Evolutionary conservation across 2,329 filamentous ascomycete genomes (phyloP).

Genomic region (Plenodomus tracheiphilus): DNA sequence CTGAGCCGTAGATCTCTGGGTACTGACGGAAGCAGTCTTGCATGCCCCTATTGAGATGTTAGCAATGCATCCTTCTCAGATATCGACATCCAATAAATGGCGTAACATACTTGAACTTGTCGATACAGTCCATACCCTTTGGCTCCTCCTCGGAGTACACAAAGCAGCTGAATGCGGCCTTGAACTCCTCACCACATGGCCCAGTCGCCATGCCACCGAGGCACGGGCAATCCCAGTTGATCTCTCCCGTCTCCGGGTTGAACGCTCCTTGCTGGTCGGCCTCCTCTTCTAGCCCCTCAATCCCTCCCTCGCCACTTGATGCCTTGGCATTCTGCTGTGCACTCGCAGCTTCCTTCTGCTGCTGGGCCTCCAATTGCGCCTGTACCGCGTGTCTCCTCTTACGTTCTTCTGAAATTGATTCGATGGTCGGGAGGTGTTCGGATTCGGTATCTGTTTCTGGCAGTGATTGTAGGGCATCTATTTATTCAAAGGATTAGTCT

Average conservation of each 20-base stretch:
- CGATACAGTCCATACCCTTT: conserved; percentile 97
- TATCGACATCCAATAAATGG: background rate
- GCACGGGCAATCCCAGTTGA: conserved; percentile 99
- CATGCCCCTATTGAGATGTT: conserved; percentile 69
- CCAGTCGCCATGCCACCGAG: conserved; percentile 96
- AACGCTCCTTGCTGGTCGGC: conserved; percentile 88
- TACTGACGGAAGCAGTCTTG: conserved; percentile 94
- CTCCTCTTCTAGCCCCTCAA: conserved; percentile 73
- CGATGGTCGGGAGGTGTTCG: conserved; percentile 50
- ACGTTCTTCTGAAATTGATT: conserved; percentile 49
- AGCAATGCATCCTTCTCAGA: background rate
- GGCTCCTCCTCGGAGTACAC: conserved; percentile 93
- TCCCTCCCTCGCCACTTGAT: conserved; percentile 34
- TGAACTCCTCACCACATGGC: conserved; percentile 94
- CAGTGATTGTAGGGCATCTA: conserved; percentile 33
- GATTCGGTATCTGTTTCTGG: conserved; percentile 47
- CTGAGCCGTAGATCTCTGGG: conserved; percentile 89
- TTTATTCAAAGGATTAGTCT: conserved; percentile 1
- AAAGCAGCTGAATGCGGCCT: conserved; percentile 95
- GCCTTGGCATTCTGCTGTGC: conserved; percentile 15
- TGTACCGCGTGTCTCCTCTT: conserved; percentile 38
- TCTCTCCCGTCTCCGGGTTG: conserved; percentile 97
- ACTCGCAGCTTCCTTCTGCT: conserved; percentile 17
- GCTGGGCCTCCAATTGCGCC: conserved; percentile 35
- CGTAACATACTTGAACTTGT: conserved; percentile 85